Evolutionary conservation across 139 green algal species (phyloP), one percentile per base, ranked within the genome.

Genomic region (Ettlia oleoabundans): DNA sequence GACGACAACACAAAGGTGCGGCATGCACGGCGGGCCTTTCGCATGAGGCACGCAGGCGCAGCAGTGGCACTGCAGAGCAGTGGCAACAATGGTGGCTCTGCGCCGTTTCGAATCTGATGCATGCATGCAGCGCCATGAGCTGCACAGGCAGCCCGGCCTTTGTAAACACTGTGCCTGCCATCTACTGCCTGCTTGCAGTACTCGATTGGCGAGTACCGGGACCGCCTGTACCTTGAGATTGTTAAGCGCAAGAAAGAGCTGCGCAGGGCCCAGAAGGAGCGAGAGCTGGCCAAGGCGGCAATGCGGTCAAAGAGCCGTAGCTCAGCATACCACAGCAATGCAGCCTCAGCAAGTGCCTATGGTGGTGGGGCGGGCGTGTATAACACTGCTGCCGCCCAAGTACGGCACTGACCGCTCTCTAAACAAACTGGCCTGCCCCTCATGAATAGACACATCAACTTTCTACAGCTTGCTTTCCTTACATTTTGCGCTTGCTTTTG

Each of bases 1-100:
- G 93, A 96, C 62, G 96, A 98, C 90, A 98, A 98, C 90, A 95
- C 89, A 41, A 98, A 98, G 85, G 88, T 97, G 30, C 30, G 21
- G 58, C 63, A 10, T n/a, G 63, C 7, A 28, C 63, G 18, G n/a
- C n/a, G n/a, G n/a, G n/a, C n/a, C n/a, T n/a, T n/a, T n/a, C n/a
- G n/a, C n/a, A n/a, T n/a, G n/a, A n/a, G n/a, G n/a, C n/a, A n/a
- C n/a, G n/a, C n/a, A n/a, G n/a, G n/a, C n/a, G n/a, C n/a, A n/a
- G n/a, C n/a, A n/a, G n/a, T n/a, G n/a, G n/a, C n/a, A n/a, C n/a
- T n/a, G n/a, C n/a, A n/a, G n/a, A n/a, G n/a, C n/a, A n/a, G n/a
- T n/a, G n/a, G n/a, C n/a, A n/a, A n/a, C n/a, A n/a, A n/a, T n/a
- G n/a, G n/a, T n/a, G n/a, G n/a, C n/a, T n/a, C n/a, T n/a, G n/a